Evolutionary conservation across 1,284 basidiomycete species (phyloP), one percentile per base, ranked within the genome.

Genomic region (Trametes sp.): DNA sequence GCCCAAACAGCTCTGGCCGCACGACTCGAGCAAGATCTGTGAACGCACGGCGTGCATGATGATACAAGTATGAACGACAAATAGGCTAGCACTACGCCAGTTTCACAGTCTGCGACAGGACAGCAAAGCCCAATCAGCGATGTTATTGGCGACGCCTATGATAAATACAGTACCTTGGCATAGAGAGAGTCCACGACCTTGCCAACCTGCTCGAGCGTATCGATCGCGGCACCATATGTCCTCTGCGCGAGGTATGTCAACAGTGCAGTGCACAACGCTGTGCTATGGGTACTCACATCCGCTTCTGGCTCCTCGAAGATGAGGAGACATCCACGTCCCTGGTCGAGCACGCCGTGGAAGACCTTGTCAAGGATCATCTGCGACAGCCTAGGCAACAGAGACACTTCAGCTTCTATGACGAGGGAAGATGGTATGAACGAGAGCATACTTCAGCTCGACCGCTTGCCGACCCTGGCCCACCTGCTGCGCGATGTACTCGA

Each of bases 311-410:
- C 83, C 62, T 98, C 95, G 70, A 92, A 98, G 21, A 98, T 89
- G 54, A 98, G 82, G 52, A 98, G 78, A 72, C 96, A 98, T 0
- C 96, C 96, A 0, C 93, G 87, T 21, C 95, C 96, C 76, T 98
- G 97, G 75, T 98, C 97, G 24, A 99, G 81, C 4, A 98, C 96
- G 7, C 97, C 97, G 68, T 95, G 87, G 72, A 99, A 88, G 0
- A 96, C 88, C 72, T 97, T 96, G 78, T 99, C 97, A 45, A 99
- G 81, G 67, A 99, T 98, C 97, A 99, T 98, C 76, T 98, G 97
- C 53, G 93, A 95, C 54, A 99, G 78, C 74, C 94, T 96, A 58
- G 16, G 23, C 24, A 14, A 19, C 8, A 21, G 33, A 41, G 31
- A 41, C 29, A 13, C 31, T 7, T 7, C 10, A 10, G 8, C 9